phyloP scores from a whole-genome alignment of 805 yeast species.

The Ogataea siamensis region DNA sequence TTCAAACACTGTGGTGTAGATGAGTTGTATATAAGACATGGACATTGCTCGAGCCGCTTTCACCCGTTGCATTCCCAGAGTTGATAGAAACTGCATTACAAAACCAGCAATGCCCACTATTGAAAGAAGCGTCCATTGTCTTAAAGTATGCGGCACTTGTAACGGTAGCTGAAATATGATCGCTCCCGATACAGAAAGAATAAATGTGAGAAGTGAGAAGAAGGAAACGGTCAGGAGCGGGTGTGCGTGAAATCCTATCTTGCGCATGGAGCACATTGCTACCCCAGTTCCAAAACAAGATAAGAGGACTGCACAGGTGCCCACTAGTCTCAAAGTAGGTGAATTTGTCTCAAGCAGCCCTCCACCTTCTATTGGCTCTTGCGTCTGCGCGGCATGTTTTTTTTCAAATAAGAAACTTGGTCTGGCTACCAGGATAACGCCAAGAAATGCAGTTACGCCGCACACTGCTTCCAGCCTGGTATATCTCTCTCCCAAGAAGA shows the following conservation, averaged over 20 bases:
- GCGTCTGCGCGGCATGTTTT: too few relatives aligned
- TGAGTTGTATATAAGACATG: slow-evolving; percentile 71
- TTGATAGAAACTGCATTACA: slow-evolving; percentile 71
- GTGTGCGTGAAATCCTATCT: slow-evolving; percentile 76
- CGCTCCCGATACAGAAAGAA: slow-evolving; percentile 54
- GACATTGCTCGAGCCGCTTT: slow-evolving; percentile 73
- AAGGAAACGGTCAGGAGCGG: slow-evolving; percentile 77
- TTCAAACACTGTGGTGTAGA: slow-evolving; percentile 80
- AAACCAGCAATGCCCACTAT: slow-evolving; percentile 77
- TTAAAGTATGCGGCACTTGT: slow-evolving; percentile 54
- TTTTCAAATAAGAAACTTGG: slow-evolving; percentile 74
- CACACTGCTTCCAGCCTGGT: slow-evolving; percentile 67
- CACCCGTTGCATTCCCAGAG: slow-evolving; percentile 82
- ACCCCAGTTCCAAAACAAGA: slow-evolving; percentile 70
- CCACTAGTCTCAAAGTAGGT: slow-evolving; percentile 54
- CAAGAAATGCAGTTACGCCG: slow-evolving; percentile 63
- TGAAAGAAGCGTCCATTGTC: slow-evolving; percentile 65
- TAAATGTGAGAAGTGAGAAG: slow-evolving; percentile 60
- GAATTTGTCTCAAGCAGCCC: slow-evolving; percentile 52
- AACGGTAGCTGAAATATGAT: slow-evolving; percentile 50
- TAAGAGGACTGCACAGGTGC: slow-evolving; percentile 58
- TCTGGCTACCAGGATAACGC: slow-evolving; percentile 78
- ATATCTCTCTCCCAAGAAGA: slow-evolving; percentile 63
- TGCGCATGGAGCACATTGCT: slow-evolving; percentile 69
- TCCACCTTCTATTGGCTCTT: too few relatives aligned